Base-by-base conservation (phyloP, 2,329 filamentous ascomycete genomes). In the Aspergillus versicolor region DNA sequence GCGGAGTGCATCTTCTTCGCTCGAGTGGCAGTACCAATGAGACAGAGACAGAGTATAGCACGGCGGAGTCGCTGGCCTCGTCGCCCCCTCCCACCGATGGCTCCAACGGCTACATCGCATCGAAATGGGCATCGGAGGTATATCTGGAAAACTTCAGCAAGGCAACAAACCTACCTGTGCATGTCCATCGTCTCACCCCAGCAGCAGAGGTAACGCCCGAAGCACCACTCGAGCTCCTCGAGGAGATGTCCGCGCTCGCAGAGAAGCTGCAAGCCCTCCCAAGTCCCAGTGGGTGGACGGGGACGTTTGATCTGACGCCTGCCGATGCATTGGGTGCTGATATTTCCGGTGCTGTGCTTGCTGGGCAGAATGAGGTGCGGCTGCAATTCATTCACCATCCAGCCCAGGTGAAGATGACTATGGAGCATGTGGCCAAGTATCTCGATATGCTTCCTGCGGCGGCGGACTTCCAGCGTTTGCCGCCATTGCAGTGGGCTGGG, bases 101-200 rank as follows among this genome's bases (percentile, higher is more conserved):
- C 12, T 47, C 64, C 5, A 60, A 72, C 17, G 76, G 75, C 1
- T 79, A 78, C 52, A 61, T 64, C 2, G 70, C 72, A 1, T 59
- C 65, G 13, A 77, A 77, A 56, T 79, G 77, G 77, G 73, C 69
- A 0, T 67, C 67, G 43, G 77, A 79, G 62, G 58, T 62, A 4
- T 62, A 73, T 24, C 67, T 79, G 0, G 75, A 79, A 57, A 55
- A 58, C 1, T 60, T 44, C 64, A 19, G 56, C 44, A 19, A 40
- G 43, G 27, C 27, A 30, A 30, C 27, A 30, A 30, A 30, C 27
- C 13, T 61, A 60, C 6, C 54, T 50, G 57, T 73, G 2, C 67
- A 59, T 47, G 69, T 75, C 24, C 69, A 75, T 52, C 71, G 73
- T 5, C 67, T 38, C 13, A 30, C 46, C 5, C 46, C 30, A n/a